These are phyloP conservation scores for Crithidia mellificae DNA, from an alignment of 208 protist species.

Conservation along the genomic window DNA sequence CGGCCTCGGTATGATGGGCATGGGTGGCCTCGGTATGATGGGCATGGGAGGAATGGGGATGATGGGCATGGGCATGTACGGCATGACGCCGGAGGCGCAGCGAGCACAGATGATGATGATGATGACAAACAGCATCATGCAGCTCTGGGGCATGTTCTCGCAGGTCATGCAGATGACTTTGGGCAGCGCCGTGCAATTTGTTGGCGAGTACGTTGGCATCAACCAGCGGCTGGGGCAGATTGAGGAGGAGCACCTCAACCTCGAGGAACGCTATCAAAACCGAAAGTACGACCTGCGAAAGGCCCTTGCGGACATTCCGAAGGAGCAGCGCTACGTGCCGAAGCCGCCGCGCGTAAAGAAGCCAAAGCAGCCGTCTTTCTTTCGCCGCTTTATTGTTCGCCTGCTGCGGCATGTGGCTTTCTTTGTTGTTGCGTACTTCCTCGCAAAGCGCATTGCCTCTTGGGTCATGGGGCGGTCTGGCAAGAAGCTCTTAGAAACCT, in stretches of 20 bases:
- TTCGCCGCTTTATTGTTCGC: slow-evolving; percentile 33
- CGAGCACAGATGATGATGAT: slow-evolving; percentile 90
- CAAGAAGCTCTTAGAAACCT: slow-evolving; percentile 17
- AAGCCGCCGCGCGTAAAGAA: slow-evolving; percentile 17
- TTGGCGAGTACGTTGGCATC: slow-evolving; percentile 81
- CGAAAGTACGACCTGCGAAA: slow-evolving; percentile 38
- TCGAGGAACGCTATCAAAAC: slow-evolving; percentile 52
- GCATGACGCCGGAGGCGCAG: slow-evolving; percentile 84
- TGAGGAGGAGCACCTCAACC: slow-evolving; percentile 51
- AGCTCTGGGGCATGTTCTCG: slow-evolving; percentile 86
- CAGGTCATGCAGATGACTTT: slow-evolving; percentile 86
- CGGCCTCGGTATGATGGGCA: slow-evolving; percentile 58
- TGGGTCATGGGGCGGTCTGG: slow-evolving; percentile 25
- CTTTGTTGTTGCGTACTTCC: slow-evolving; percentile 42
- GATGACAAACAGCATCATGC: slow-evolving; percentile 80
- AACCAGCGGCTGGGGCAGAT: slow-evolving; percentile 59
- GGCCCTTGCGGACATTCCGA: slow-evolving; percentile 43
- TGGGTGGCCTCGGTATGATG: slow-evolving; percentile 58
- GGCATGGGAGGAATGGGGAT: slow-evolving; percentile 56
- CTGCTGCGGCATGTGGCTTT: slow-evolving; percentile 45
- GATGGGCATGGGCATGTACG: slow-evolving; percentile 63
- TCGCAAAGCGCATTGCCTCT: slow-evolving; percentile 30
- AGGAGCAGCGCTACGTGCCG: slow-evolving; percentile 34
- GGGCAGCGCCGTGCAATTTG: slow-evolving; percentile 80
- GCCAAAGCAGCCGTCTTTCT: slow-evolving; percentile 31